Percentiles rank a stretch among this genome's conserved stretches.
phyloP scores from a whole-genome alignment of 805 yeast genomes.

The Barnettozyma pratensis region DNA sequence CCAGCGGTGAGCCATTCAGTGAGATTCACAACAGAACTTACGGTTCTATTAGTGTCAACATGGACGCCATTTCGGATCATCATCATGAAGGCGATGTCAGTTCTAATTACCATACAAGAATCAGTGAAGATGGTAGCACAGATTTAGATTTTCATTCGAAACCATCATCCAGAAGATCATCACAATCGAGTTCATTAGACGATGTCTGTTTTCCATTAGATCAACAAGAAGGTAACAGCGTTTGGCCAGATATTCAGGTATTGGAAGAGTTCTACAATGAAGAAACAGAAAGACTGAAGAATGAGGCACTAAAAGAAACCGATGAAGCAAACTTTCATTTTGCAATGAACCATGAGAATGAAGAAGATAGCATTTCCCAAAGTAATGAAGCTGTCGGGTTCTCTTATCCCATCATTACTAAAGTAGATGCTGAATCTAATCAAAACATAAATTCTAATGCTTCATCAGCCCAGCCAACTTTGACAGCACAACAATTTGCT shows the following conservation, averaged over 20 bases:
- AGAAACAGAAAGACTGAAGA: slow-evolving; percentile 49
- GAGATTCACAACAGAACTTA: slow-evolving; percentile 2
- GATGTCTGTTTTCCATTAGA: slow-evolving; percentile 87
- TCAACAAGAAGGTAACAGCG: slow-evolving; percentile 19
- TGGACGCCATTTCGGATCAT: slow-evolving; percentile 4
- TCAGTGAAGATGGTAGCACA: slow-evolving; percentile 3
- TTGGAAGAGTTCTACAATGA: slow-evolving; percentile 73
- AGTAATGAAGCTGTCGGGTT: slow-evolving; percentile 27
- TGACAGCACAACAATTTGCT: slow-evolving; percentile 9
- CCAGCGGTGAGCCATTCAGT: not conserved
- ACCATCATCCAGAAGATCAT: slow-evolving; percentile 36
- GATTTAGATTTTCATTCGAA: slow-evolving; percentile 33
- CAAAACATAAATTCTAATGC: not conserved
- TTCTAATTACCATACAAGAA: not conserved
- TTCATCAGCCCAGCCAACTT: slow-evolving; percentile 13
- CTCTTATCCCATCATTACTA: slow-evolving; percentile 37
- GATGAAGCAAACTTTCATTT: slow-evolving; percentile 33
- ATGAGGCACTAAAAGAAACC: slow-evolving; percentile 35
- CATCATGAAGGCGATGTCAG: slow-evolving; percentile 1
- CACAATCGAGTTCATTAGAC: slow-evolving; percentile 68
- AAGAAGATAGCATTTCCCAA: slow-evolving; percentile 10
- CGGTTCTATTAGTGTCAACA: slow-evolving; percentile 6
- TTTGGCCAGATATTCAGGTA: slow-evolving; percentile 82
- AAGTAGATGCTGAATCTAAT: slow-evolving; percentile 27
- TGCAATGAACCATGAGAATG: slow-evolving; percentile 28